A percentile compares a stretch with the other conserved stretches of the same genome.
phyloP scores from a whole-genome alignment of 148 eudicot genomes.

The Chenopodium berlandieri region DNA sequence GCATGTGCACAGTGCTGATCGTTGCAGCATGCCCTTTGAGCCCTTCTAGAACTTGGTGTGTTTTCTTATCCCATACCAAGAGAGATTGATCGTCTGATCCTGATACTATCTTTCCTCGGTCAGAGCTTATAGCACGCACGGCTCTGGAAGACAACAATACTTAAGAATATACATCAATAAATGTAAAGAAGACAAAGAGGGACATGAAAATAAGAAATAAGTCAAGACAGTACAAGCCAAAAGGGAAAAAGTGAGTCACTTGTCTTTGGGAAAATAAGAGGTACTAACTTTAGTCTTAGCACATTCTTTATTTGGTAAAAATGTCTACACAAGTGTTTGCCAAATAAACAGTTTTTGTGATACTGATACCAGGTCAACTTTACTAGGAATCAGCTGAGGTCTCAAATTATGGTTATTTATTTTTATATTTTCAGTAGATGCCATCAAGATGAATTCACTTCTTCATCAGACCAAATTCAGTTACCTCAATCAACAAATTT shows the following conservation, averaged over 20 bases:
- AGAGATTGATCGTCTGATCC: conserved; percentile 94
- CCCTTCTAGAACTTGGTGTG: conserved; percentile 84
- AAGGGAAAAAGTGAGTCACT: neutral
- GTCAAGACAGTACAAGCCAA: neutral
- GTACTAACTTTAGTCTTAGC: neutral
- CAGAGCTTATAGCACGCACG: conserved; percentile 85
- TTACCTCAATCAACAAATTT: too few relatives aligned
- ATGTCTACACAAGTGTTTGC: too few relatives aligned
- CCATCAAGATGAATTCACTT: too few relatives aligned
- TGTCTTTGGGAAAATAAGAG: neutral
- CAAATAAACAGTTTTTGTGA: too few relatives aligned
- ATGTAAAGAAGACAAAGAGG: neutral
- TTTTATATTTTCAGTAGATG: too few relatives aligned
- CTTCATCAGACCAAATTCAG: too few relatives aligned
- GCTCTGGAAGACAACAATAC: conserved; percentile 39
- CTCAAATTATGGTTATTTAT: neutral
- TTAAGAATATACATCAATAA: neutral
- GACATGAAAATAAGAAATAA: neutral
- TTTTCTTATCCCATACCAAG: conserved; percentile 96
- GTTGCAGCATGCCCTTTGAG: conserved; percentile 85
- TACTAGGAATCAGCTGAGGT: neutral
- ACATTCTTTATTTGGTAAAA: neutral
- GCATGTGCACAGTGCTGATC: conserved; percentile 79
- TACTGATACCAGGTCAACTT: too few relatives aligned
- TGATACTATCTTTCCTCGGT: conserved; percentile 82